Conservation (phyloP, 106 monocot genomes). For the Apostasia ramifera region DNA sequence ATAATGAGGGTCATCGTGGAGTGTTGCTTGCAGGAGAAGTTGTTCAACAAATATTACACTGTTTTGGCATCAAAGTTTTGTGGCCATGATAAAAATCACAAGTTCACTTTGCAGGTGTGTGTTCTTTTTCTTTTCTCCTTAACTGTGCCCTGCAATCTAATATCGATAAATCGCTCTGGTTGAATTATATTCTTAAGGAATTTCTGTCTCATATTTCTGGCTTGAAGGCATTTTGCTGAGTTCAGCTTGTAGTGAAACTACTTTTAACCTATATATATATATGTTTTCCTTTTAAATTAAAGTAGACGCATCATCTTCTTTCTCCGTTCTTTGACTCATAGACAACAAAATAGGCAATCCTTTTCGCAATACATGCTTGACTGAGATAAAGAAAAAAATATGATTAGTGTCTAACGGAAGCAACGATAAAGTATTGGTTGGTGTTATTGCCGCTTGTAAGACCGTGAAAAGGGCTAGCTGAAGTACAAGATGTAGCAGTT, state of each 20-base stretch:
- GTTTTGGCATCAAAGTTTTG: slow-evolving; percentile 92
- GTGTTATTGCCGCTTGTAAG: no score
- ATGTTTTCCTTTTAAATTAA: no score
- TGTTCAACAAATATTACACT: slow-evolving; percentile 88
- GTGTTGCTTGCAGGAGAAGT: slow-evolving; percentile 94
- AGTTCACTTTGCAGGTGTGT: slow-evolving; percentile 87
- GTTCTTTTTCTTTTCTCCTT: not conserved
- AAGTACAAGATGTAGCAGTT: no score
- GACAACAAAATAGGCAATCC: no score
- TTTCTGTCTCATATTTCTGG: not conserved
- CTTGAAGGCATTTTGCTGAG: not conserved
- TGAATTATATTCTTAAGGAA: not conserved
- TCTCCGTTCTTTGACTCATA: no score
- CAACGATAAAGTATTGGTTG: no score
- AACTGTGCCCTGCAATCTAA: not conserved
- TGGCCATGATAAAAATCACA: slow-evolving; percentile 86
- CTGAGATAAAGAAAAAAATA: no score
- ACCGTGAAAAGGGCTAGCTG: no score
- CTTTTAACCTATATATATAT: no score
- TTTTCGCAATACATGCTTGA: not conserved
- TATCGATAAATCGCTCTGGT: not conserved
- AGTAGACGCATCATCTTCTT: no score
- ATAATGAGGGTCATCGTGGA: slow-evolving; percentile 86
- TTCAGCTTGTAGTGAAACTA: not conserved
- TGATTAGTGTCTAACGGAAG: no score